Conservation (phyloP, 106 monocot genomes). For the Acanthochlamys bracteata region DNA sequence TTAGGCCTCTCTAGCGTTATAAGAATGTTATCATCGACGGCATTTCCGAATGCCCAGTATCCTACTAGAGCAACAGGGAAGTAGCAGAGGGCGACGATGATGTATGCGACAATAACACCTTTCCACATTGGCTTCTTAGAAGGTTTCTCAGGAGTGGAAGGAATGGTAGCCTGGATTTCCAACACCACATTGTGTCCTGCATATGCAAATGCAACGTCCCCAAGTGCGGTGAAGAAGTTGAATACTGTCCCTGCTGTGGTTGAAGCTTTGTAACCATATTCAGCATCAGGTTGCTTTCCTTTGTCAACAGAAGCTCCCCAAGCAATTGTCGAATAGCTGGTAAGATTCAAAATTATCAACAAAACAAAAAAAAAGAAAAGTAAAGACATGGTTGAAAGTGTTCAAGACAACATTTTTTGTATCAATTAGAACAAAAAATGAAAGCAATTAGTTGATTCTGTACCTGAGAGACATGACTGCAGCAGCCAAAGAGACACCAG, state of each 20-base stretch:
- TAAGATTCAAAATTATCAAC: constrained; percentile 1
- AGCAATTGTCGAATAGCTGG: constrained; percentile 62
- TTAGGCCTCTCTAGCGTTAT: constrained; percentile 30
- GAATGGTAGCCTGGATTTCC: constrained; percentile 60
- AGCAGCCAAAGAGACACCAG: constrained; percentile 37
- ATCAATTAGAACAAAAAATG: not conserved
- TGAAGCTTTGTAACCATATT: constrained; percentile 32
- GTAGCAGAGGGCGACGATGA: constrained; percentile 50
- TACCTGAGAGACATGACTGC: constrained; percentile 53
- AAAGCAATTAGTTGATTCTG: not conserved
- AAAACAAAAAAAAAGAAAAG: no score
- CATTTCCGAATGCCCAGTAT: constrained; percentile 38
- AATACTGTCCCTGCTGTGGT: constrained; percentile 22
- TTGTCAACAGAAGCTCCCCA: constrained; percentile 43
- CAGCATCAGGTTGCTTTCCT: constrained; percentile 24
- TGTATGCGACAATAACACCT: constrained; percentile 50
- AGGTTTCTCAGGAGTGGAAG: constrained; percentile 45
- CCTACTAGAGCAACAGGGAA: constrained; percentile 47
- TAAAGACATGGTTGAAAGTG: not conserved
- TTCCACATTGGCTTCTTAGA: constrained; percentile 62
- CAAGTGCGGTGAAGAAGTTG: constrained; percentile 36
- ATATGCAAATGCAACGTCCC: constrained; percentile 47
- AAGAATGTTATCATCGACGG: constrained; percentile 38
- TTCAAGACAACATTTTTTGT: not conserved
- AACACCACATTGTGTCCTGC: constrained; percentile 61